These are phyloP conservation scores for Ophiostoma populinum DNA, from an alignment of 2,329 filamentous ascomycete species.

Conservation along the genomic window DNA sequence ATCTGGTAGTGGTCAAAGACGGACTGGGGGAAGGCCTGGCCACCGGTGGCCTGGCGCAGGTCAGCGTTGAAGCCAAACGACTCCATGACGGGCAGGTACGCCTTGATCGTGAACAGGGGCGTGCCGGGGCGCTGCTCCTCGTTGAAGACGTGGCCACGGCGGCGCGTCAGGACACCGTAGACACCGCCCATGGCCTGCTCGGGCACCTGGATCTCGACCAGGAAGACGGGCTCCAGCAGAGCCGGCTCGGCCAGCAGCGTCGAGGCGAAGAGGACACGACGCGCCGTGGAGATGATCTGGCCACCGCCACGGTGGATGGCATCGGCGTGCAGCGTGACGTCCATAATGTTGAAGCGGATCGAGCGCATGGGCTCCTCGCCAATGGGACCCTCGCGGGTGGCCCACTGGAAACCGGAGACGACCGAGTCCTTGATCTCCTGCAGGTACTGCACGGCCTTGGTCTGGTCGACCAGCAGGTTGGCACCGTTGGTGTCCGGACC, in stretches of 20 bases:
- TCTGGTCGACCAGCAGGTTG: conserved; percentile 98
- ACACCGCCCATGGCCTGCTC: conserved; percentile 99
- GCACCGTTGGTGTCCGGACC: conserved; percentile 93
- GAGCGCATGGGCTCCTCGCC: conserved; percentile 97
- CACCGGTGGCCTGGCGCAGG: conserved; percentile 80
- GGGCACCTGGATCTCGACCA: conserved; percentile 98
- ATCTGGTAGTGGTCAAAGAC: conserved; percentile 99
- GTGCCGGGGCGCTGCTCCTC: conserved; percentile 98
- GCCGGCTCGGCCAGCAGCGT: conserved; percentile 78
- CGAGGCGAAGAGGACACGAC: conserved; percentile 92
- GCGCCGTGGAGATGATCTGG: conserved; percentile 66
- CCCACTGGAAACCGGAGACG: conserved; percentile 99
- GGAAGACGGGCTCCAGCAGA: conserved; percentile 93
- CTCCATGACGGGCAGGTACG: conserved; percentile 24
- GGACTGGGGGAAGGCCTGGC: conserved; percentile 97
- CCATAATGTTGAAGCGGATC: conserved; percentile 95
- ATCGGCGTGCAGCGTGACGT: conserved; percentile 99
- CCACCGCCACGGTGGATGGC: conserved; percentile 82
- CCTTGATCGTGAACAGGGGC: conserved; percentile 86
- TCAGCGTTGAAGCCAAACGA: conserved; percentile 81
- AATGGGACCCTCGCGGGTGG: conserved; percentile 89
- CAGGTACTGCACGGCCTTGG: conserved; percentile 99
- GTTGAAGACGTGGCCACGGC: conserved; percentile 96
- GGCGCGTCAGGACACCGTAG: conserved; percentile 94
- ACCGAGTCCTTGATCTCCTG: conserved; percentile 99